These are phyloP conservation scores for Tremellales sp. DNA, from an alignment of 1,284 basidiomycete genomes.

Conservation along the genomic window DNA sequence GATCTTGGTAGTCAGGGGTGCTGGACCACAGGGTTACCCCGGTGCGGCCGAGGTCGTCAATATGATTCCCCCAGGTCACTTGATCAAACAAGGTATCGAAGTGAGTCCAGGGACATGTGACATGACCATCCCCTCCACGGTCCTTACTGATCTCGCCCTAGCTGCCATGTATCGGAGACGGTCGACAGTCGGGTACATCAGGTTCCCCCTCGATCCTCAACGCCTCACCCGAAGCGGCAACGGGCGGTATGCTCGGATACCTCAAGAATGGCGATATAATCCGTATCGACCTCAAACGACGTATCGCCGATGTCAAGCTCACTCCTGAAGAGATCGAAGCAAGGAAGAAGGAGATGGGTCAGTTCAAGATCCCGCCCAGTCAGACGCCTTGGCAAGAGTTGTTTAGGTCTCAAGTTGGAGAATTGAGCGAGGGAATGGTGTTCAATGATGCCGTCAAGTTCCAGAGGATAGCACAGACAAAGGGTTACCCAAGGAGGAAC, in stretches of 20 bases:
- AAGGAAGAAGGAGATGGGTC: slow-evolving; percentile 36
- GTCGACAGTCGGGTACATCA: slow-evolving; percentile 45
- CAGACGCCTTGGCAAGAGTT: slow-evolving; percentile 50
- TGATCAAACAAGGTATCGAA: slow-evolving; percentile 47
- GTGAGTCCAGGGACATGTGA: slow-evolving; percentile 3
- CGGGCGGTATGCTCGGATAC: slow-evolving; percentile 44
- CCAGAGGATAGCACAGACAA: slow-evolving; percentile 44
- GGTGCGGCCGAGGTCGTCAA: slow-evolving; percentile 48
- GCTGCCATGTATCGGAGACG: slow-evolving; percentile 48
- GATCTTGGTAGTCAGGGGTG: slow-evolving; percentile 46
- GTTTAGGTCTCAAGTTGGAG: slow-evolving; percentile 38
- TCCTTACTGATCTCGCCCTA: background rate
- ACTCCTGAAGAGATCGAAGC: slow-evolving; percentile 30
- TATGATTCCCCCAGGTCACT: slow-evolving; percentile 46
- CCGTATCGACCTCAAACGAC: slow-evolving; percentile 41
- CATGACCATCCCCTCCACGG: background rate
- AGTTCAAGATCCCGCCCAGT: slow-evolving; percentile 27
- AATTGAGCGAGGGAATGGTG: slow-evolving; percentile 47
- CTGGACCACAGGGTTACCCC: slow-evolving; percentile 45
- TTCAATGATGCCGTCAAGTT: slow-evolving; percentile 43
- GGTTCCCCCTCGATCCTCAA: slow-evolving; percentile 48
- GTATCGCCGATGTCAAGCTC: slow-evolving; percentile 38
- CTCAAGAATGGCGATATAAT: slow-evolving; percentile 46
- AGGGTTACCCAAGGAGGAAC: slow-evolving; percentile 39
- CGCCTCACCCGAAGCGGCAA: slow-evolving; percentile 45